A percentile compares a stretch with the other conserved stretches of the same genome.
Evolutionary conservation across 2,329 filamentous ascomycete species (phyloP).

Genomic region (Biscogniauxia mediterranea): DNA sequence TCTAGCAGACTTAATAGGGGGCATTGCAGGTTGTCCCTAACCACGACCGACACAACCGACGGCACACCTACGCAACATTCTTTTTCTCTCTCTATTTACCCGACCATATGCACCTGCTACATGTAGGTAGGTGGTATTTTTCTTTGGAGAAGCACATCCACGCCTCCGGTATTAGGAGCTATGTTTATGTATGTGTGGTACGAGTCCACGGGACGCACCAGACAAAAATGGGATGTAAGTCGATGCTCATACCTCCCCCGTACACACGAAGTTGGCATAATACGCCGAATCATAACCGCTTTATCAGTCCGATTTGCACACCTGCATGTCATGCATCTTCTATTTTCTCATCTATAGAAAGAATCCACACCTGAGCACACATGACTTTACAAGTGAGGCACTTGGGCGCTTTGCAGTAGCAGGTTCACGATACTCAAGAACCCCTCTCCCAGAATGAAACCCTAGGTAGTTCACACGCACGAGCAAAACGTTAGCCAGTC

Average conservation of each 20-base stretch:
- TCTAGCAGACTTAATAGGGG: too few species aligned
- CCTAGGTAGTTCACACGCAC: slow-evolving; percentile 40
- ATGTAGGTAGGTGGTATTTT: not conserved
- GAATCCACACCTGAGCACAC: not conserved
- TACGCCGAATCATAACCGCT: not conserved
- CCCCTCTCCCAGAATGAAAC: slow-evolving; percentile 89
- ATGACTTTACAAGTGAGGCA: slow-evolving; percentile 64
- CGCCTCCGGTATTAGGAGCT: too few species aligned
- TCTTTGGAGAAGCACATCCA: not conserved
- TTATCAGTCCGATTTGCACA: not conserved
- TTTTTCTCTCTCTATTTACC: not conserved
- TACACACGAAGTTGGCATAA: not conserved
- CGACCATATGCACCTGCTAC: not conserved
- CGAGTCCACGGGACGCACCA: not conserved
- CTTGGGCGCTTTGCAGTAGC: slow-evolving; percentile 70
- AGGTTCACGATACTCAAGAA: slow-evolving; percentile 90
- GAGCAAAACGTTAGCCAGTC: slow-evolving; percentile 7
- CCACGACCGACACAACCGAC: too few species aligned
- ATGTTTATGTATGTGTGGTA: not conserved
- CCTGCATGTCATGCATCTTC: not conserved
- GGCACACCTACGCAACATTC: not conserved
- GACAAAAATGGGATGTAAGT: not conserved
- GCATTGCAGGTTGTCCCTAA: too few species aligned
- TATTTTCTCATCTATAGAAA: not conserved
- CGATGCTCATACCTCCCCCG: not conserved